Evolutionary conservation across 2,329 filamentous ascomycete genomes (phyloP), one percentile per base, ranked within the genome.

Genomic region (Ophiostoma montium): DNA sequence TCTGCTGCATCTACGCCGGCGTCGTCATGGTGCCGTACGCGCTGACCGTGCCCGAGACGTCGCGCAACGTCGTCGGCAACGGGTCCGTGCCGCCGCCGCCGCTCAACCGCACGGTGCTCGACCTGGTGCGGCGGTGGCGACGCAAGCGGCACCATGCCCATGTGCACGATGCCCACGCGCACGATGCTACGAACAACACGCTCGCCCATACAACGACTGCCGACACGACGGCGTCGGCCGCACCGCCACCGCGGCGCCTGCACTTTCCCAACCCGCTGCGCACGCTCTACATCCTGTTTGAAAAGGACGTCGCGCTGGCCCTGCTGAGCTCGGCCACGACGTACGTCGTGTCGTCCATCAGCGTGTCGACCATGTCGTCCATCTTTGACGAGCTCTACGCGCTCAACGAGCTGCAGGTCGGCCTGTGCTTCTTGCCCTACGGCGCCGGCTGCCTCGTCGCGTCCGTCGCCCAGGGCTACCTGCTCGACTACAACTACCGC

Each of bases 401-500:
- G 18, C 75, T 70, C 52, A 66, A 68, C 54, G 67, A 74, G 39
- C 61, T 77, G 12, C 63, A 72, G 53, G 65, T 74, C 27, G 74
- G 74, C 3, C 63, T 78, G 3, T 75, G 74, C 54, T 77, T 72
- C 55, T 63, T 78, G 12, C 73, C 74, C 1, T 71, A 76, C 47
- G 74, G 74, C 0, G 57, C 69, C 2, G 72, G 72, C 3, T 75
- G 70, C 50, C 70, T 66, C 35, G 51, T 68, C 10, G 67, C 72
- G 1, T 68, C 71, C 12, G 56, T 76, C 23, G 59, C 62, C n/a
- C 74, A 76, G 53, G 82, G 85, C 5, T 70, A 71, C 54, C 58
- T 76, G 6, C 65, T 75, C 44, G 74, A 78, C 62, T 80, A 76
- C 70, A 88, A 88, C 61, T 94, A 85, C 61, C 71, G 78, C 7